Conservation (phyloP, 1,284 basidiomycete genomes). For the Megacollybia platyphylla region DNA sequence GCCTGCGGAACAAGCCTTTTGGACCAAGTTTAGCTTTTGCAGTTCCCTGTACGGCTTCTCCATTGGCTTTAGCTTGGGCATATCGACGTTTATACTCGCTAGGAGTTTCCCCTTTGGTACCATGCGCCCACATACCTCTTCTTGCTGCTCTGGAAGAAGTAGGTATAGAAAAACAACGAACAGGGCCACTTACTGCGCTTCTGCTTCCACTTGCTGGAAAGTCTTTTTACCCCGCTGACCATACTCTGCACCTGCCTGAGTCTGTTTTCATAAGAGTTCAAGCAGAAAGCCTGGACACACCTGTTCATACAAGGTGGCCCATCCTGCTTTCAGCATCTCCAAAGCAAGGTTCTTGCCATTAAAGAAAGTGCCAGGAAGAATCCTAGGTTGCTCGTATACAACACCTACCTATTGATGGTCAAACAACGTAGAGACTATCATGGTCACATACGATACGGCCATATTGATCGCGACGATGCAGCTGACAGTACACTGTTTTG, state of each 20-base stretch:
- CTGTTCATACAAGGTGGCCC: constrained; percentile 63
- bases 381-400: constrained; percentile 31
- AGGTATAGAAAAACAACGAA: neutral
- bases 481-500: constrained; percentile 53
- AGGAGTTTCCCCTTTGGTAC: constrained; percentile 49
- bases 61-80: constrained; percentile 15
- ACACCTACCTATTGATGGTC: constrained; percentile 47
- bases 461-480: constrained; percentile 74
- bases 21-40: neutral
- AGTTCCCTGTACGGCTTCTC: constrained; percentile 2
- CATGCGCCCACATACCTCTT: constrained; percentile 64
- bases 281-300: constrained; percentile 10
- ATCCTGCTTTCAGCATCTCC: constrained; percentile 71
- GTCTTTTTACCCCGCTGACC: constrained; percentile 53
- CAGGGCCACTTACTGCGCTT: constrained; percentile 48
- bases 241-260: constrained; percentile 62
- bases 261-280: neutral
- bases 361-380: constrained; percentile 35
- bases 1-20: constrained; percentile 1
- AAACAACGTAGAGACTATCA: neutral
- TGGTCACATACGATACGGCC: constrained; percentile 47
- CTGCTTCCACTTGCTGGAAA: constrained; percentile 43
- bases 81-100: constrained; percentile 70
- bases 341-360: constrained; percentile 48
- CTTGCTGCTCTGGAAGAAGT: constrained; percentile 29